Evolutionary conservation across 2,329 filamentous ascomycete species (phyloP).

Genomic region (Hypoxylon sp.): DNA sequence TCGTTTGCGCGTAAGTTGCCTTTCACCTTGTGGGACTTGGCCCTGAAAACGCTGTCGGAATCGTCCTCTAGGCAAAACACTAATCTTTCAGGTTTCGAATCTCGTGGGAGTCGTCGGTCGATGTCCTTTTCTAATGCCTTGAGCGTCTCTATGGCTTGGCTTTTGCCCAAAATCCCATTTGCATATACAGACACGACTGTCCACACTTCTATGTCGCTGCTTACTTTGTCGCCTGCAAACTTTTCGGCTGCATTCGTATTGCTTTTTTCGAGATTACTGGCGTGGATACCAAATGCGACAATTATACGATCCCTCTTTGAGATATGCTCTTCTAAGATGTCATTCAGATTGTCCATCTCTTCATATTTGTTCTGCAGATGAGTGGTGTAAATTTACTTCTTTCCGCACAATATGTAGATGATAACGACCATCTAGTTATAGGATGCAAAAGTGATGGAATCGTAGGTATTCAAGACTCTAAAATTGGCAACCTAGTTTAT

Average conservation of each 20-base stretch:
- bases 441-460: no score
- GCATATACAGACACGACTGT: slow-evolving; percentile 2
- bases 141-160: slow-evolving; percentile 2
- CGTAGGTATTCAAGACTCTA: no score
- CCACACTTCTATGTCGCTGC: slow-evolving; percentile 1
- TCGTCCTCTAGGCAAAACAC: slow-evolving; percentile 19
- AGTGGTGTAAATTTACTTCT: not conserved
- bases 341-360: slow-evolving; percentile 8
- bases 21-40: slow-evolving; percentile 8
- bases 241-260: no score
- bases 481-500: no score
- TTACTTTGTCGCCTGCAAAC: no score
- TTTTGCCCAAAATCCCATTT: not conserved
- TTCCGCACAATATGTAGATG: no score
- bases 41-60: slow-evolving; percentile 9
- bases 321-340: slow-evolving; percentile 20
- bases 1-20: slow-evolving; percentile 4
- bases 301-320: slow-evolving; percentile 9
- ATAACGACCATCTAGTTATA: no score
- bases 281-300: slow-evolving; percentile 10
- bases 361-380: not conserved
- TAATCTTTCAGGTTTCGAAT: slow-evolving; percentile 13
- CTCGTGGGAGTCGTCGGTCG: slow-evolving; percentile 2
- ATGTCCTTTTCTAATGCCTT: slow-evolving; percentile 10
- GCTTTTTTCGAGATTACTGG: not conserved